These are phyloP conservation scores for Naganishia cerealis DNA, from an alignment of 1,284 basidiomycete species.

Conservation along the genomic window DNA sequence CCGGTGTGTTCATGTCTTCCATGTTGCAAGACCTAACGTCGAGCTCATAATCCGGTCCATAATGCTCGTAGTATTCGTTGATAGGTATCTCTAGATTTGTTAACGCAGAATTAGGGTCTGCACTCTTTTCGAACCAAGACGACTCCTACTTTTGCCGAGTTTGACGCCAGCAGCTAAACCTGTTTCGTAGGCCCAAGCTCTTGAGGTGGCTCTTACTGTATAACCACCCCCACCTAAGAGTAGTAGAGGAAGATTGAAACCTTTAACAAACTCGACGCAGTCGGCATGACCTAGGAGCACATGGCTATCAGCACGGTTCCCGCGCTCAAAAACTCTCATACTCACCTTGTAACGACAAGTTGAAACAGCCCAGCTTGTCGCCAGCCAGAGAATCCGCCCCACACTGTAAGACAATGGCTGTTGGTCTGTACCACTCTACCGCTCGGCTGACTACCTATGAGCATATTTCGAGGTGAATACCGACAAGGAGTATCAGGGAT, in stretches of 20 bases:
- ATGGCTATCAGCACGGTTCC: background rate
- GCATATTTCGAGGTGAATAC: background rate
- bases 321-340: background rate
- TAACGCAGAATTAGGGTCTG: constrained; percentile 10
- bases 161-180: constrained; percentile 94
- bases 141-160: constrained; percentile 69
- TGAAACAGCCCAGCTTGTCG: constrained; percentile 93
- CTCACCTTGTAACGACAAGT: constrained; percentile 90
- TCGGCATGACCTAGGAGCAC: constrained; percentile 74
- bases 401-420: constrained; percentile 94
- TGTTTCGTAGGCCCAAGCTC: constrained; percentile 98
- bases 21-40: constrained; percentile 95
- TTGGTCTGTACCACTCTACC: constrained; percentile 93
- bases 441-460: constrained; percentile 86
- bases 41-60: constrained; percentile 95
- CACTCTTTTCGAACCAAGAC: constrained; percentile 30
- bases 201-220: constrained; percentile 95
- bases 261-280: constrained; percentile 95
- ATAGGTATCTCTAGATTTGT: constrained; percentile 76
- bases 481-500: background rate
- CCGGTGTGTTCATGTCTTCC: constrained; percentile 89
- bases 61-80: constrained; percentile 99
- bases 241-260: constrained; percentile 87
- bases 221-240: constrained; percentile 96
- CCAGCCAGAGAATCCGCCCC: constrained; percentile 98